Evolutionary conservation across 345 rosid species (phyloP), one percentile per base, ranked within the genome.

Genomic region (Cardiospermum halicacabum): DNA sequence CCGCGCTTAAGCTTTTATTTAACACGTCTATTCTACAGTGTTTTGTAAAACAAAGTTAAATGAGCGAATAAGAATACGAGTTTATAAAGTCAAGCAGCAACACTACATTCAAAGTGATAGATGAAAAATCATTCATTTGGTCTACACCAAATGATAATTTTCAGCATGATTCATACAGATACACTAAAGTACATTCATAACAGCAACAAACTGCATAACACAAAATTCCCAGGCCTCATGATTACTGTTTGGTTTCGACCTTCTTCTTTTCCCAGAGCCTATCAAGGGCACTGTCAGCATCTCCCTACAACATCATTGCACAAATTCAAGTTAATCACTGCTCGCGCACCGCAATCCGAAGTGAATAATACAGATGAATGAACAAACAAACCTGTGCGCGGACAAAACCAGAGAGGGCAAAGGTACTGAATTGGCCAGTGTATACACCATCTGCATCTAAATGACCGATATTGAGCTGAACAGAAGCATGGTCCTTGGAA

Each of bases 231-330:
- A n/a, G n/a, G n/a, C n/a, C n/a, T n/a, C n/a, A n/a, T n/a, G n/a
- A n/a, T 26, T 56, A 61, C 50, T 66, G 67, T 63, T 81, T 80
- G 16, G 69, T 45, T 50, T 81, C 82, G 28, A 70, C 74, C 55
- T 57, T 78, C 80, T 79, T 85, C 79, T 81, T 83, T 63, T 77
- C 84, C 91, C 91, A 85, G 16, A 81, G 81, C 78, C 83, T 74
- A 54, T 81, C 88, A 8, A 82, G 11, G 19, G 71, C 82, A 60
- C 84, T 82, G 71, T 82, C 87, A 10, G 77, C 87, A 64, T 80
- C 84, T 39, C 83, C 88, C 85, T 83, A 70, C 67, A 81, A 67
- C 25, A 66, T 19, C 7, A 9, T 2, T 26, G 18, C n/a, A 34
- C 1, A 34, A 34, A 34, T 34, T 34, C 37, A 34, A 10, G 6